Conservation (phyloP, 345 rosid genomes). For the Gossypium mustelinum region DNA sequence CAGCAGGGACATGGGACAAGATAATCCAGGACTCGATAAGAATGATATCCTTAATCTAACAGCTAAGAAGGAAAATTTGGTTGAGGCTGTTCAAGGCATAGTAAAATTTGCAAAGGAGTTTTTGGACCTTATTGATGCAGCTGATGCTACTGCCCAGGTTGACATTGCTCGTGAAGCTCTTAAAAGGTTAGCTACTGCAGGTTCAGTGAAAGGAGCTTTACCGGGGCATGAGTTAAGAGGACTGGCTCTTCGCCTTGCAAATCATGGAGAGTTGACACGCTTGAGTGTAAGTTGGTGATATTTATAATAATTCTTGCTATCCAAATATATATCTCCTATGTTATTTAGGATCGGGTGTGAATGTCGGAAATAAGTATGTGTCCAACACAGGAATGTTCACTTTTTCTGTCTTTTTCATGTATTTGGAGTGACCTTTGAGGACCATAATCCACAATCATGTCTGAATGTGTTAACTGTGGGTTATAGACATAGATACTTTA, state of each 20-base stretch:
- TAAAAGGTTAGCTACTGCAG: slow-evolving; percentile 91
- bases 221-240: slow-evolving; percentile 83
- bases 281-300: slow-evolving; percentile 54
- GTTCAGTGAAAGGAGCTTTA: slow-evolving; percentile 94
- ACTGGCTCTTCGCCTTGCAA: slow-evolving; percentile 35
- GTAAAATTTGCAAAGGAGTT: slow-evolving; percentile 89
- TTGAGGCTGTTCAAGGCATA: slow-evolving; percentile 76
- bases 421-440: neutral
- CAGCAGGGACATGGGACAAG: slow-evolving; percentile 90
- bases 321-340: neutral
- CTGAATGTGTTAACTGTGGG: neutral
- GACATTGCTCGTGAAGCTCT: slow-evolving; percentile 95
- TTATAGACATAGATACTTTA: neutral
- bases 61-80: slow-evolving; percentile 46
- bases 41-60: slow-evolving; percentile 79
- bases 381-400: neutral
- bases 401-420: neutral
- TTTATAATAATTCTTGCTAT: slow-evolving; percentile 7
- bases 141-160: slow-evolving; percentile 92
- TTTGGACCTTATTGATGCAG: slow-evolving; percentile 96
- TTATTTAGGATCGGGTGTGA: neutral
- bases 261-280: slow-evolving; percentile 93
- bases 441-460: neutral
- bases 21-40: slow-evolving; percentile 62
- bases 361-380: neutral